phyloP scores from a whole-genome alignment of 148 eudicot species.

The Vaccinium vitisidaea region DNA sequence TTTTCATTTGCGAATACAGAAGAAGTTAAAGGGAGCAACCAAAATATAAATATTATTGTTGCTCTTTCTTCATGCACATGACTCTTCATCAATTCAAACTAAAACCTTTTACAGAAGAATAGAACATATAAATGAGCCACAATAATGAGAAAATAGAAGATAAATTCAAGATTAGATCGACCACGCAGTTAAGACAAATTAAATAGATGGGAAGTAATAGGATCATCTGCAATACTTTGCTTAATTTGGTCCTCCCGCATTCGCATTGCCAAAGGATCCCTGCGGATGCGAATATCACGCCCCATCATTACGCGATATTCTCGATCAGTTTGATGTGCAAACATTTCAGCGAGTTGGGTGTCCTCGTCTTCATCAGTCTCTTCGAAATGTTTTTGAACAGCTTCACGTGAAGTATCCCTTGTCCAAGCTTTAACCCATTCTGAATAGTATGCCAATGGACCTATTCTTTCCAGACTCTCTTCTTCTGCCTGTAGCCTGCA shows the following conservation, averaged over 20 bases:
- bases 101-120: background rate
- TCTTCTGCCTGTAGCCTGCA: constrained; percentile 77
- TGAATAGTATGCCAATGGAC: constrained; percentile 92
- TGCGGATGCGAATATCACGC: constrained; percentile 69
- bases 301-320: constrained; percentile 99
- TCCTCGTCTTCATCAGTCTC: constrained; percentile 99
- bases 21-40: background rate
- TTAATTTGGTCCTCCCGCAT: constrained; percentile 98
- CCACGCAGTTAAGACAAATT: background rate
- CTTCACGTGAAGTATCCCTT: constrained; percentile 90
- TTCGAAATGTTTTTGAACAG: constrained; percentile 91
- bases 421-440: constrained; percentile 98
- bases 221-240: constrained; percentile 52
- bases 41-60: background rate
- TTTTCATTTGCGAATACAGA: background rate
- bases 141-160: background rate
- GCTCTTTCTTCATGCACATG: constrained; percentile 1
- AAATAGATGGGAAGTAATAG: background rate
- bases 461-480: constrained; percentile 61
- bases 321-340: constrained; percentile 78
- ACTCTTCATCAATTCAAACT: background rate
- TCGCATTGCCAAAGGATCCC: constrained; percentile 98
- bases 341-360: constrained; percentile 88
- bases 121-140: background rate
- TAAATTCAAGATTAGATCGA: background rate